These are phyloP conservation scores for Globisporangium cederbergense DNA, from an alignment of 352 stramenopile genomes.

Conservation along the genomic window DNA sequence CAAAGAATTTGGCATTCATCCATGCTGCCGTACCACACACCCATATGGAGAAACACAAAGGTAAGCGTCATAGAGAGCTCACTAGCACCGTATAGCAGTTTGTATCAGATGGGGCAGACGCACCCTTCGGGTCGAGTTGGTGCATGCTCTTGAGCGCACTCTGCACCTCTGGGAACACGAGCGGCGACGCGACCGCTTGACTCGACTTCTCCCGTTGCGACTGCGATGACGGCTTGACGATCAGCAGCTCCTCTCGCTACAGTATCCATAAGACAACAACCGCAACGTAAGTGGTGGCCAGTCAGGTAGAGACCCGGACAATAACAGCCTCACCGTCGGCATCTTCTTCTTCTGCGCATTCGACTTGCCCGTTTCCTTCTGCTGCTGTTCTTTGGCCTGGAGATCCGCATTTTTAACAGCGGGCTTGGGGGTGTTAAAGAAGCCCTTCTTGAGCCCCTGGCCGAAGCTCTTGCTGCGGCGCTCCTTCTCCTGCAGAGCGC, in stretches of 20 bases:
- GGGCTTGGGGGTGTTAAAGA: slow-evolving; percentile 37
- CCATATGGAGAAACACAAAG: background rate
- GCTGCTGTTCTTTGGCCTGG: background rate
- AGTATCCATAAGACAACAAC: background rate
- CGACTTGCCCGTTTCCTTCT: background rate
- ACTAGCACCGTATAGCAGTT: background rate
- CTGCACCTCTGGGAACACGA: slow-evolving; percentile 80
- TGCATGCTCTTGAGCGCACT: slow-evolving; percentile 54
- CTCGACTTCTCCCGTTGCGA: background rate
- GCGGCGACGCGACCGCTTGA: slow-evolving; percentile 12
- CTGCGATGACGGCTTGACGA: slow-evolving; percentile 9
- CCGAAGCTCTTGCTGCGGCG: slow-evolving; percentile 51
- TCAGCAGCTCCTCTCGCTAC: slow-evolving; percentile 42
- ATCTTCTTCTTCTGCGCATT: slow-evolving; percentile 14
- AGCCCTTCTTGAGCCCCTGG: slow-evolving; percentile 66
- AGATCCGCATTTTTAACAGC: no score
- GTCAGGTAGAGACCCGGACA: background rate
- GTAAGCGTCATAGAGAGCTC: background rate
- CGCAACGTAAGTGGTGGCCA: background rate
- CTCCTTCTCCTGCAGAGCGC: slow-evolving; percentile 38
- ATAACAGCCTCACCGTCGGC: slow-evolving; percentile 1
- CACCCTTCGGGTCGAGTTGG: slow-evolving; percentile 65
- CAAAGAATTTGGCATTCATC: slow-evolving; percentile 72
- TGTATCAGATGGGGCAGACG: background rate
- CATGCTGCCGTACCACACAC: slow-evolving; percentile 35